phyloP scores from a whole-genome alignment of 176 grass and related monocot species.

The Hordeum marinum region DNA sequence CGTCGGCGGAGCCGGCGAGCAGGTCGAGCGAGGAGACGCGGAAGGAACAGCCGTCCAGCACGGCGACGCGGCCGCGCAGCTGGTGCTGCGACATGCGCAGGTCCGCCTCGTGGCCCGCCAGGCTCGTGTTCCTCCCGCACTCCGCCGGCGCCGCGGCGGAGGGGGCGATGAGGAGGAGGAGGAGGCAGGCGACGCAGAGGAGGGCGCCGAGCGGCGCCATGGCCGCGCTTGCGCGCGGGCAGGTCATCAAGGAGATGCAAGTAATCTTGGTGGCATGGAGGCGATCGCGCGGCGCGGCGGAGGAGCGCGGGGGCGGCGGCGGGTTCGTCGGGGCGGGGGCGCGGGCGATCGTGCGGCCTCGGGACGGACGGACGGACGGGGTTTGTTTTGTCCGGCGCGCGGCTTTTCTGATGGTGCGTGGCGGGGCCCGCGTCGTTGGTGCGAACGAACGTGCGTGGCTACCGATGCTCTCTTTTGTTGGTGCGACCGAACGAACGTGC shows the following conservation, averaged over 20 bases:
- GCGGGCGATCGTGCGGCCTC: background rate
- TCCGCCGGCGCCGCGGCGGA: background rate
- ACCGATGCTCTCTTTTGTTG: no score
- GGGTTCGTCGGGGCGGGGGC: constrained; percentile 7
- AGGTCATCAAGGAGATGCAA: no score
- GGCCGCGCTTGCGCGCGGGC: no score
- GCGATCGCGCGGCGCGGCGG: constrained; percentile 6
- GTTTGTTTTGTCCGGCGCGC: background rate
- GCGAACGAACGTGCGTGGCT: background rate
- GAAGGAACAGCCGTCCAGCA: constrained; percentile 92
- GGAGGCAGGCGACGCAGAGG: constrained; percentile 4
- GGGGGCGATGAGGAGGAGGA: background rate
- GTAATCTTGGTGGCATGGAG: constrained; percentile 26
- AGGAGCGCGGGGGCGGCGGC: constrained; percentile 1
- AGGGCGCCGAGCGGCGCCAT: constrained; percentile 1
- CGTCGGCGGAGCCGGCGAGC: constrained; percentile 65
- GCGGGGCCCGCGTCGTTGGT: constrained; percentile 17
- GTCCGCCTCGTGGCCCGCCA: constrained; percentile 54
- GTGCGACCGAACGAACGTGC: background rate
- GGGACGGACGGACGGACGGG: background rate
- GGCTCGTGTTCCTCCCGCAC: constrained; percentile 51
- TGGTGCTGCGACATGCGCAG: constrained; percentile 90
- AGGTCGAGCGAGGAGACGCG: constrained; percentile 66
- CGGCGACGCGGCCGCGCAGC: constrained; percentile 66
- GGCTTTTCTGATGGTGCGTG: constrained; percentile 11